Base-by-base conservation (phyloP, 805 yeast genomes). In the Schizosaccharomyces osmophilus region DNA sequence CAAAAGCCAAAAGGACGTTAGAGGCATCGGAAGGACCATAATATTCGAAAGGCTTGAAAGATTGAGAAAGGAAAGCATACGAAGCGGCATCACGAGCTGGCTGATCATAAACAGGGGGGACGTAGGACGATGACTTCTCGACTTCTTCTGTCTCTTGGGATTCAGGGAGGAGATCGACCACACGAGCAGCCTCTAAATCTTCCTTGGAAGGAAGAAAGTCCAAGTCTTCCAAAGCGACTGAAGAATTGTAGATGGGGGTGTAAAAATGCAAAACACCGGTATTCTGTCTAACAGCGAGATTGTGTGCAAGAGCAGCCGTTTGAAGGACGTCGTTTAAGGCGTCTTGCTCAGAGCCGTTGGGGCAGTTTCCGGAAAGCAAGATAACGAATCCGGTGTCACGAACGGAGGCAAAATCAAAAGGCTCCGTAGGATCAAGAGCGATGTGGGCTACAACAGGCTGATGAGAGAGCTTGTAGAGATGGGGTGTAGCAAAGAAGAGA, bases 221-320 rank as follows among this genome's bases (percentile, higher is more conserved):
- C 22, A 29, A 17, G 13, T 60, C 64, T 19, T 62, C 61, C 31
- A 62, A 45, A 8, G 63, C 61, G 31, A 65, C 60, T 22, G 63
- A 66, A 17, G 63, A 66, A 31, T 62, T 57, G 15, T 63, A 57
- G 8, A 58, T 63, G 13, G 66, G 64, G 41, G 70, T 42, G 68
- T 78, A 83, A 69, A 88, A 85, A 72, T 88, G 95, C 63, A 88
- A 75, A 4, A 85, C 87, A 0, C 93, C 79, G 60, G 73, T 74
- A 5, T 71, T 64, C 42, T 77, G 70, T 62, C 73, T 72, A 43
- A 74, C 70, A 6, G 89, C 79, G 48, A 82, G 70, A 57, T 80
- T 72, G 66, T 81, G 79, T 1, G 94, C 80, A 31, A 82, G 78
- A 57, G 79, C 71, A 5, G 85, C 75, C 64, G 79, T 75, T 61